Evolutionary conservation across 192 early-diverging fungal species (phyloP), one percentile per base, ranked within the genome.

Genomic region (Spizellomyces punctatus): DNA sequence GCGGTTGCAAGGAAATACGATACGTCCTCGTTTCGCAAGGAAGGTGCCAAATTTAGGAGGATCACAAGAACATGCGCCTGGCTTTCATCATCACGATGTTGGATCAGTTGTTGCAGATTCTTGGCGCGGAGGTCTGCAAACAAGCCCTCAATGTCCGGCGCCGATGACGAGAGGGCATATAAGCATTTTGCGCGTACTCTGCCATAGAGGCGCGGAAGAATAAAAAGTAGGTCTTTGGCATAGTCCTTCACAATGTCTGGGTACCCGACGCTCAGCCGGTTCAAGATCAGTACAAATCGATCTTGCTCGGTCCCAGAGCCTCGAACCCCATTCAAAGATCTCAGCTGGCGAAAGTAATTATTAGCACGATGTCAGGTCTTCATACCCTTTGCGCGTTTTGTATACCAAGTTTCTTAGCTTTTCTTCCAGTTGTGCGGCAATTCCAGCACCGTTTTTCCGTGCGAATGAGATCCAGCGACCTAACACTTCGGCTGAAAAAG

Each of bases 11-110:
- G 66, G 44, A 91, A 80, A 58, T 73, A 78, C 12, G 75, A 52
- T 12, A 90, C 75, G 41, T 91, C 80, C 1, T 76, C 58, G 6
- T 43, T 41, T 6, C 72, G 70, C 9, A 92, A 59, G 0, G 54
- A 61, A 8, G 78, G 69, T 5, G 76, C 75, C 17, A 90, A 41
- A 21, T 77, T 81, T 46, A 80, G 79, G 22, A 92, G 67, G 22
- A 91, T 82, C 10, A 80, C 71, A 6, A 92, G 73, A 6, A 81
- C 64, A 19, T 79, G 82, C 12, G 79, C 77, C 71, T 91, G 91
- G 10, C 75, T 79, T 19, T 75, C 76, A 17, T 90, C 87, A 70
- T 89, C 83, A 49, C 86, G 82, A 55, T 88, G 83, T 27, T 72
- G 65, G 5, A 92, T 66, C 22, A 88, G 76, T 17, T 64, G 73